Conservation (phyloP, 2,329 filamentous ascomycete species). For the Penicillium sp. region DNA sequence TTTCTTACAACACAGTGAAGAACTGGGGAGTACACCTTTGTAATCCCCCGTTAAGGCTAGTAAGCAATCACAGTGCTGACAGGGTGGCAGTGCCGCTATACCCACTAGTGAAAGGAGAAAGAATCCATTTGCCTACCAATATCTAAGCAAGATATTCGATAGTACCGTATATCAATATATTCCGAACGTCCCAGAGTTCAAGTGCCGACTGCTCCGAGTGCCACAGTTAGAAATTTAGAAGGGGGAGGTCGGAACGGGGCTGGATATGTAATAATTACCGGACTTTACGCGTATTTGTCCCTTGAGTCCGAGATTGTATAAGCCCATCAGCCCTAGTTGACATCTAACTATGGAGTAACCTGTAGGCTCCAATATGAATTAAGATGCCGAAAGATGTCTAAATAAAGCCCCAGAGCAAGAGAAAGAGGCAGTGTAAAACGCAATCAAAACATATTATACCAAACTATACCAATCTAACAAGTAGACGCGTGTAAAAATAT, state of each 20-base stretch:
- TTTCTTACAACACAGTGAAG: conserved; percentile 1
- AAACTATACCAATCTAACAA: background rate
- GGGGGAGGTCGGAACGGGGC: conserved; percentile 10
- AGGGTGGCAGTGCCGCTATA: background rate
- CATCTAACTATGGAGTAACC: no score
- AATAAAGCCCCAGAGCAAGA: background rate
- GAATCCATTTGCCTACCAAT: background rate
- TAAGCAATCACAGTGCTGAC: conserved; percentile 1
- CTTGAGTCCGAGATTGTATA: background rate
- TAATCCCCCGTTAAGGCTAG: background rate
- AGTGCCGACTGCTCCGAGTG: conserved; percentile 14
- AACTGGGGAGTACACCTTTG: background rate
- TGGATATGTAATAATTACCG: conserved; percentile 15
- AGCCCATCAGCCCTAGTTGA: background rate
- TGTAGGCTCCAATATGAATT: background rate
- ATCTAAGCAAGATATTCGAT: background rate
- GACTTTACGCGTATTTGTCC: conserved; percentile 9
- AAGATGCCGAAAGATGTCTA: background rate
- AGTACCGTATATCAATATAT: background rate
- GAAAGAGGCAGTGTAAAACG: background rate
- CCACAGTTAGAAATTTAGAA: conserved; percentile 24
- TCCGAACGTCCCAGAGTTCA: background rate
- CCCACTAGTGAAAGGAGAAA: background rate
- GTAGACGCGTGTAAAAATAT: conserved; percentile 5
- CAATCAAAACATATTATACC: background rate